These are phyloP conservation scores for Flaveria ramosissima DNA, from an alignment of 129 eudicot species.

Conservation along the genomic window DNA sequence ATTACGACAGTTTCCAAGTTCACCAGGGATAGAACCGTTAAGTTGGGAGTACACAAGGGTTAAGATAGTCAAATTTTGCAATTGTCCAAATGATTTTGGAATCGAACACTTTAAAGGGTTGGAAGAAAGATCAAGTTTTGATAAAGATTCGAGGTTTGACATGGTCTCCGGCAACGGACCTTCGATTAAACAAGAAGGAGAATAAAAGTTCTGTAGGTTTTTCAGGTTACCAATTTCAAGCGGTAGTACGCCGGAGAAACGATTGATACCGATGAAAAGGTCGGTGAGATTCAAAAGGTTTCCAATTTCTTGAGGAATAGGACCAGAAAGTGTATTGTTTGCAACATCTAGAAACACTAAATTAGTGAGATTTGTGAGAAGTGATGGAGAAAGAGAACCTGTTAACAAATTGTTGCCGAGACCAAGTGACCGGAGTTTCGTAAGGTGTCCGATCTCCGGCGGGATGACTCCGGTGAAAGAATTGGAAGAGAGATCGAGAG, in stretches of 20 bases:
- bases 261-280: conserved; percentile 68
- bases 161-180: conserved; percentile 78
- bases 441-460: conserved; percentile 42
- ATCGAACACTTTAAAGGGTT: conserved; percentile 69
- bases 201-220: conserved; percentile 41
- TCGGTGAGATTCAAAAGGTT: conserved; percentile 45
- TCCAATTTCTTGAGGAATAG: conserved; percentile 56
- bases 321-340: conserved; percentile 67
- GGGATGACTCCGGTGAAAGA: conserved; percentile 53
- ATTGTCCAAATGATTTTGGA: conserved; percentile 51
- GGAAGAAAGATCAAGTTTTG: conserved; percentile 64
- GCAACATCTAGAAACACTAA: conserved; percentile 57
- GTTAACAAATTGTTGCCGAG: conserved; percentile 59
- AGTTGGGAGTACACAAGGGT: conserved; percentile 60
- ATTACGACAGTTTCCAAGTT: conserved; percentile 61
- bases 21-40: conserved; percentile 64
- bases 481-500: conserved; percentile 70
- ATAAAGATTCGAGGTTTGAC: conserved; percentile 51
- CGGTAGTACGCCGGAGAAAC: conserved; percentile 65
- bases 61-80: conserved; percentile 49
- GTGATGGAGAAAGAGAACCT: conserved; percentile 48
- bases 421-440: conserved; percentile 46
- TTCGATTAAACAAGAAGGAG: conserved; percentile 54
- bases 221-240: conserved; percentile 62
- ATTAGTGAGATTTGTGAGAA: conserved; percentile 33